Evolutionary conservation across 148 eudicot genomes (phyloP).

Genomic region (Heliamphora exappendiculata): DNA sequence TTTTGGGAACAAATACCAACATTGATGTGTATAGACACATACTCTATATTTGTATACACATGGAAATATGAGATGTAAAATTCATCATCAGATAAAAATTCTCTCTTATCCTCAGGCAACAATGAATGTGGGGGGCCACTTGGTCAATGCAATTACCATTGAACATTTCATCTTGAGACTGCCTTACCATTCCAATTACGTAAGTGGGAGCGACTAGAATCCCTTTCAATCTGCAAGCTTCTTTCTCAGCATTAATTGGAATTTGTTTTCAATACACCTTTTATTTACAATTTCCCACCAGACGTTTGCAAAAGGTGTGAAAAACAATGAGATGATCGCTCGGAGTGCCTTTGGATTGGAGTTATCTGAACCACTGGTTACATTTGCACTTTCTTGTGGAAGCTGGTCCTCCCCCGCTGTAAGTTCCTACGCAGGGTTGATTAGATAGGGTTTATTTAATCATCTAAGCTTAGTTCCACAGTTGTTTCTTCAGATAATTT

Average conservation of each 20-base stretch:
- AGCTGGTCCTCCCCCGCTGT: conserved; percentile 96
- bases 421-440: conserved; percentile 25
- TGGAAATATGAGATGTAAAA: background rate
- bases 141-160: conserved; percentile 53
- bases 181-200: conserved; percentile 69
- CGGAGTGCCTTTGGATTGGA: conserved; percentile 59
- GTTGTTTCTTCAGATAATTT: background rate
- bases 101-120: conserved; percentile 47
- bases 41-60: background rate
- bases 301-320: conserved; percentile 39
- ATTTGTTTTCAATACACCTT: background rate
- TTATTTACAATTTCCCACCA: conserved; percentile 5
- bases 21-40: background rate
- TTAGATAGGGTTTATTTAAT: background rate
- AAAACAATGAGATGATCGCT: conserved; percentile 38
- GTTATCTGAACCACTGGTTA: conserved; percentile 72
- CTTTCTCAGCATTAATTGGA: background rate
- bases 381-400: conserved; percentile 88
- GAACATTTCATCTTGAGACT: conserved; percentile 70
- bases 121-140: conserved; percentile 67
- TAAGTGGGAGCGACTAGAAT: conserved; percentile 33
- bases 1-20: background rate
- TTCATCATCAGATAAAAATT: conserved; percentile 4
- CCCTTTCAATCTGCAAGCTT: conserved; percentile 17
- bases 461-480: background rate